These are phyloP conservation scores for Morella rubra DNA, from an alignment of 306 rosid species.

Conservation along the genomic window DNA sequence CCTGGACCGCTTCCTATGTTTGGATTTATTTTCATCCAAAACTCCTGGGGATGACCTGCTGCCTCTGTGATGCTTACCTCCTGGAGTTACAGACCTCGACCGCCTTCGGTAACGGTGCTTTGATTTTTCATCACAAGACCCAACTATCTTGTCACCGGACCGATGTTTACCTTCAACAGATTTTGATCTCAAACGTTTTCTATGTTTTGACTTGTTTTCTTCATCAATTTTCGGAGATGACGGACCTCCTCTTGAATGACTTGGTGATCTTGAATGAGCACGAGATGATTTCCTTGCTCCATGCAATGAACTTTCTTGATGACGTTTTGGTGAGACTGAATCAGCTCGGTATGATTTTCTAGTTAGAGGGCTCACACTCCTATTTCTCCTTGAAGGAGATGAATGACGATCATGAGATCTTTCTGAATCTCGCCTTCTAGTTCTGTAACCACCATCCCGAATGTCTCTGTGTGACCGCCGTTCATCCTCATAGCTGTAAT, in stretches of 20 bases:
- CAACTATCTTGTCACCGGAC: slow-evolving; percentile 46
- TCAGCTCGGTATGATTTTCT: slow-evolving; percentile 57
- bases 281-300: slow-evolving; percentile 57
- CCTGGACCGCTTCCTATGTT: slow-evolving; percentile 62
- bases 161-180: slow-evolving; percentile 58
- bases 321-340: slow-evolving; percentile 69
- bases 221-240: slow-evolving; percentile 71
- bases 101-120: slow-evolving; percentile 65
- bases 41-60: slow-evolving; percentile 62
- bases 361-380: slow-evolving; percentile 65
- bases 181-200: slow-evolving; percentile 76
- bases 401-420: slow-evolving; percentile 56
- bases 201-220: slow-evolving; percentile 50
- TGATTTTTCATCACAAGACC: slow-evolving; percentile 45
- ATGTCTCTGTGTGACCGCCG: slow-evolving; percentile 58
- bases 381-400: slow-evolving; percentile 60
- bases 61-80: slow-evolving; percentile 50
- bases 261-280: slow-evolving; percentile 66
- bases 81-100: slow-evolving; percentile 68
- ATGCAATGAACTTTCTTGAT: slow-evolving; percentile 59
- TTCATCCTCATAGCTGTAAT: slow-evolving; percentile 54
- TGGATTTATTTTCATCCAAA: slow-evolving; percentile 60
- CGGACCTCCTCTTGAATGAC: slow-evolving; percentile 50
- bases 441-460: slow-evolving; percentile 65
- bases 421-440: slow-evolving; percentile 63